Evolutionary conservation across 192 early-diverging fungal genomes (phyloP).

Genomic region (Coemansia sp.): DNA sequence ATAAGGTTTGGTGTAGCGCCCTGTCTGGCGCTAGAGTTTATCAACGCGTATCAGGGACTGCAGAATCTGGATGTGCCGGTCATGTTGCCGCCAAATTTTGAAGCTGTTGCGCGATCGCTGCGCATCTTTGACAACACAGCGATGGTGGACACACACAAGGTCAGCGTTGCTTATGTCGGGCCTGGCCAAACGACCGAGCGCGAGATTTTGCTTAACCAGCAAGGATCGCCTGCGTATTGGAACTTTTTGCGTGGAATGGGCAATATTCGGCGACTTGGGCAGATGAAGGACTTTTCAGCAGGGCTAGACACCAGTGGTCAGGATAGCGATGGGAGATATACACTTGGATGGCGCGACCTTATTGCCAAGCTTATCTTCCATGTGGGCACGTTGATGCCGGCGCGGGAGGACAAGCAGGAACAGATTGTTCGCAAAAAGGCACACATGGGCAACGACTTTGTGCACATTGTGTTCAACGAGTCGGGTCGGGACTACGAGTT

Average conservation of each 20-base stretch:
- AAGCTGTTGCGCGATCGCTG: conserved; percentile 71
- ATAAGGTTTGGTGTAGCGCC: conserved; percentile 41
- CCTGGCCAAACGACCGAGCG: conserved; percentile 79
- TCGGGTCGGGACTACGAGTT: conserved; percentile 78
- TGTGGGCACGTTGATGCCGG: conserved; percentile 93
- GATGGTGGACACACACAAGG: conserved; percentile 92
- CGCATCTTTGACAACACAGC: conserved; percentile 84
- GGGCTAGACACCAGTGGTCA: conserved; percentile 79
- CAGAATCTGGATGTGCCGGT: conserved; percentile 57
- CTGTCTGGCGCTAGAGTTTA: conserved; percentile 49
- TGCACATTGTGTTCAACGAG: conserved; percentile 93
- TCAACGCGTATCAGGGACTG: conserved; percentile 70
- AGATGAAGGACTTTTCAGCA: conserved; percentile 76
- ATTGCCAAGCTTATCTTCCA: conserved; percentile 91
- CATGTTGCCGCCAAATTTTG: conserved; percentile 70
- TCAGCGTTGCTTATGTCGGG: conserved; percentile 91
- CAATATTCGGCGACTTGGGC: conserved; percentile 63
- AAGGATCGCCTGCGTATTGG: conserved; percentile 86
- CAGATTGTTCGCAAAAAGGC: conserved; percentile 87
- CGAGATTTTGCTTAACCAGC: conserved; percentile 83
- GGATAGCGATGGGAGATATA: conserved; percentile 82
- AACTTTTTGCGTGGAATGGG: conserved; percentile 83
- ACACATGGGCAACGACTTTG: conserved; percentile 97
- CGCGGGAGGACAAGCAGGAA: conserved; percentile 65
- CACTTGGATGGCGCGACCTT: conserved; percentile 80